A percentile compares a stretch with the other conserved stretches of the same genome.
Evolutionary conservation across 805 yeast genomes (phyloP).

Genomic region (Ogataea paraovalis): DNA sequence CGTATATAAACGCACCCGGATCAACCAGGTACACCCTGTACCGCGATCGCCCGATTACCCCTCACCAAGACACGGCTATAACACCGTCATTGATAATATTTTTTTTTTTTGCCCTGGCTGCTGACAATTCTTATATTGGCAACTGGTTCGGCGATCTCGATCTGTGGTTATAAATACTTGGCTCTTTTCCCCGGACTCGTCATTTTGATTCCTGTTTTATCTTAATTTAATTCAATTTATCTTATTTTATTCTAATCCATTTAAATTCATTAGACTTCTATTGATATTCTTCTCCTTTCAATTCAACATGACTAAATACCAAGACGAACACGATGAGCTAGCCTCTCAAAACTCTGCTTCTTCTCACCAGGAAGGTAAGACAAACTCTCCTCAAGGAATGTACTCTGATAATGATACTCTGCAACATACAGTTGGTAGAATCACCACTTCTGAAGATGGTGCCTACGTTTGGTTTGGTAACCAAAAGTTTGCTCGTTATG

Average conservation of each 20-base stretch:
- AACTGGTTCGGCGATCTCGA: too few species aligned
- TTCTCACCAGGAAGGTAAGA: background rate
- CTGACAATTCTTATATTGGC: too few species aligned
- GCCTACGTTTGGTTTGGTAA: background rate
- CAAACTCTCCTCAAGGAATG: background rate
- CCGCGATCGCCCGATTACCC: background rate
- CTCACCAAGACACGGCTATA: background rate
- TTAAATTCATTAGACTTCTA: too few species aligned
- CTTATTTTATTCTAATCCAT: too few species aligned
- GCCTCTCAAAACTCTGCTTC: background rate
- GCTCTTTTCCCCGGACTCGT: too few species aligned
- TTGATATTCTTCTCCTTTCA: too few species aligned
- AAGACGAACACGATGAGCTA: background rate
- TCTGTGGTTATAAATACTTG: too few species aligned
- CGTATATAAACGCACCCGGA: too few species aligned
- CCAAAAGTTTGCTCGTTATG: slow-evolving; percentile 24
- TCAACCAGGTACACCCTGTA: too few species aligned
- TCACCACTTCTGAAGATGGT: background rate
- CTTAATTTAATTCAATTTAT: too few species aligned
- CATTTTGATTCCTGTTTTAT: too few species aligned
- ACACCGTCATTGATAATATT: background rate
- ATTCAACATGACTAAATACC: background rate
- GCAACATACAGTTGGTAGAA: background rate
- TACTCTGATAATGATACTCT: background rate
- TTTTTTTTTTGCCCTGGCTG: too few species aligned